Percentiles rank a stretch among this genome's conserved stretches.
Evolutionary conservation across 371 early-diverging fungal genomes (phyloP).

Genomic region (Lichtheimia ramosa): DNA sequence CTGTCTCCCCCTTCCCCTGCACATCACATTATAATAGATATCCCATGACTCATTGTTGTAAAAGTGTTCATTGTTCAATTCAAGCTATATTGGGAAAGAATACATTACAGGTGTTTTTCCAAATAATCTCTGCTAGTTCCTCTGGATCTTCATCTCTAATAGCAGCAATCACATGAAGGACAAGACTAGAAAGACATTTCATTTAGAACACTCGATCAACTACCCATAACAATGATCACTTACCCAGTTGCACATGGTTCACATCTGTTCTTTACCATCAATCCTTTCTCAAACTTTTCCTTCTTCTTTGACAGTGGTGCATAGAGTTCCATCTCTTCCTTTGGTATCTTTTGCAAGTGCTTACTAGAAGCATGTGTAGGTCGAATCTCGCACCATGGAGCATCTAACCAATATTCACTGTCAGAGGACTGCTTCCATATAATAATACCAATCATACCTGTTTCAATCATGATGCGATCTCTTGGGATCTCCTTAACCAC

Average conservation of each 20-base stretch:
- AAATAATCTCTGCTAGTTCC: constrained; percentile 55
- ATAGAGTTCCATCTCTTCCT: constrained; percentile 36
- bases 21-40: too few species aligned
- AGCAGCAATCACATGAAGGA: constrained; percentile 58
- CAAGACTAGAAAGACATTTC: constrained; percentile 40
- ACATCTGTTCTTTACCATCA: constrained; percentile 82
- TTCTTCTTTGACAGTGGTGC: constrained; percentile 61
- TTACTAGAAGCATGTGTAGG: constrained; percentile 83
- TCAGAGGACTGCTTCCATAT: neutral
- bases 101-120: constrained; percentile 59
- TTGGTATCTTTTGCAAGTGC: constrained; percentile 42
- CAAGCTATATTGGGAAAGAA: constrained; percentile 39
- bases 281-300: constrained; percentile 74
- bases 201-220: neutral
- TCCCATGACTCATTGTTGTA: too few species aligned
- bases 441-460: constrained; percentile 42
- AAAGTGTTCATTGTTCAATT: neutral
- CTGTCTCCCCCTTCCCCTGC: too few species aligned
- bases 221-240: constrained; percentile 10
- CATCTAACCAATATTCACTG: constrained; percentile 52
- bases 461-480: constrained; percentile 90
- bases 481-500: constrained; percentile 82
- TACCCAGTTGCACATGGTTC: constrained; percentile 82
- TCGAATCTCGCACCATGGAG: constrained; percentile 94
- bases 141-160: constrained; percentile 50